Evolutionary conservation across 768 basidiomycete species (phyloP), one percentile per base, ranked within the genome.

Genomic region (Leccinum sublutescens): DNA sequence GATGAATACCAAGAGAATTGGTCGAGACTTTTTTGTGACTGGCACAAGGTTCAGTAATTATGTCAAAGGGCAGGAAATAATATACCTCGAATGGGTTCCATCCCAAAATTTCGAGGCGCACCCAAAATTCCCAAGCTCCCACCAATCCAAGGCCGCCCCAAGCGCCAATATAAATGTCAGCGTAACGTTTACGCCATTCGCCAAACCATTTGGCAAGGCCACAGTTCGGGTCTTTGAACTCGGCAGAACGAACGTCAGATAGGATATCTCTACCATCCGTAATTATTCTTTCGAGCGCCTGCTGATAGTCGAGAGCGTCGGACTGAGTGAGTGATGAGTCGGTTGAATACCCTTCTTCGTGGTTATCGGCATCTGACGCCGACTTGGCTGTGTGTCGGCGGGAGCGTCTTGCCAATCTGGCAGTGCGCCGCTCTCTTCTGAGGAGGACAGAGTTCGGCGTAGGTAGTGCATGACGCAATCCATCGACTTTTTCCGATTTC

Each of bases 91-190:
- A 78, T 50, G 90, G 92, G 70, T 94, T 85, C 95, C 95, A 97
- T 4, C 88, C 90, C 11, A 93, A 75, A 62, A 87, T 80, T 75
- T 98, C 95, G 58, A 93, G 76, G 56, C 93, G 79, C n/a, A 85
- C 85, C 92, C 93, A 95, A 71, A 95, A 96, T 72, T 95, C 94
- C 93, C 94, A 96, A 51, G 91, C 91, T 52, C 87, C 87, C 1
- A 95, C 86, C 47, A 94, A 80, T 1, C 88, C 93, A 55, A 95
- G 77, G 4, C 94, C 91, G 50, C 95, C 95, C 80, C 91, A 98
- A 4, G 95, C 95, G 40, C 89, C 87, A 2, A 81, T 76, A 74
- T 96, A 98, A 59, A 83, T 93, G 62, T 98, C 95, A 5, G 78
- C 78, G 64, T 88, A 93, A 61, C 79, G 80, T 60, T 82, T 79